A percentile compares a stretch with the other conserved stretches of the same genome.
phyloP scores from a whole-genome alignment of 2,329 filamentous ascomycete species.

The Ophiostoma perfectum region DNA sequence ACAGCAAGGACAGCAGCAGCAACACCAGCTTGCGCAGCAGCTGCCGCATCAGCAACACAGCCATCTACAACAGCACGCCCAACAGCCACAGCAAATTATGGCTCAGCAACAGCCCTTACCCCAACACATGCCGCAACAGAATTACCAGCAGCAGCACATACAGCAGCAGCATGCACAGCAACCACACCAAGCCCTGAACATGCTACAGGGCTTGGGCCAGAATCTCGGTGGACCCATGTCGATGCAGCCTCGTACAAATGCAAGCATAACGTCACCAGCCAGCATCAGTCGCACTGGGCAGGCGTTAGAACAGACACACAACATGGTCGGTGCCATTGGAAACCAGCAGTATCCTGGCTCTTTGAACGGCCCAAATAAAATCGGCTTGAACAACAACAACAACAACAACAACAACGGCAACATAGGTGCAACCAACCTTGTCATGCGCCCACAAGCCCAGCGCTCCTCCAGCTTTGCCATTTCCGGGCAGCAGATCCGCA shows the following conservation, averaged over 20 bases:
- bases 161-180: conserved; percentile 27
- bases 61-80: conserved; percentile 17
- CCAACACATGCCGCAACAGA: conserved; percentile 31
- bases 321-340: not conserved
- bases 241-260: conserved; percentile 28
- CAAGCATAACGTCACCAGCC: conserved; percentile 20
- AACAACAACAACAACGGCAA: conserved; percentile 26
- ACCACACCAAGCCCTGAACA: conserved; percentile 32
- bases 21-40: conserved; percentile 17
- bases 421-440: conserved; percentile 27
- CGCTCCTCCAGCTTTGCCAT: conserved; percentile 40
- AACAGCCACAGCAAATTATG: conserved; percentile 12
- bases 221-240: conserved; percentile 26
- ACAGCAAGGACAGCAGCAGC: conserved; percentile 16
- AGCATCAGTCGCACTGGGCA: conserved; percentile 16
- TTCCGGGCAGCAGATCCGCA: conserved; percentile 38
- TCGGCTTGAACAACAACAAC: conserved; percentile 22
- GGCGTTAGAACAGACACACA: not conserved
- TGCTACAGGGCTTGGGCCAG: conserved; percentile 34
- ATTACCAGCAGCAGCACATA: conserved; percentile 20
- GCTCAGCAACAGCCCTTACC: conserved; percentile 19
- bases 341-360: not conserved
- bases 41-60: conserved; percentile 16
- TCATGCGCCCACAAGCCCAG: conserved; percentile 36
- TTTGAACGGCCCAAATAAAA: not conserved